A percentile compares a stretch with the other conserved stretches of the same genome.
Conservation (phyloP, 1,139 yeast species). For the Candida sp. region DNA sequence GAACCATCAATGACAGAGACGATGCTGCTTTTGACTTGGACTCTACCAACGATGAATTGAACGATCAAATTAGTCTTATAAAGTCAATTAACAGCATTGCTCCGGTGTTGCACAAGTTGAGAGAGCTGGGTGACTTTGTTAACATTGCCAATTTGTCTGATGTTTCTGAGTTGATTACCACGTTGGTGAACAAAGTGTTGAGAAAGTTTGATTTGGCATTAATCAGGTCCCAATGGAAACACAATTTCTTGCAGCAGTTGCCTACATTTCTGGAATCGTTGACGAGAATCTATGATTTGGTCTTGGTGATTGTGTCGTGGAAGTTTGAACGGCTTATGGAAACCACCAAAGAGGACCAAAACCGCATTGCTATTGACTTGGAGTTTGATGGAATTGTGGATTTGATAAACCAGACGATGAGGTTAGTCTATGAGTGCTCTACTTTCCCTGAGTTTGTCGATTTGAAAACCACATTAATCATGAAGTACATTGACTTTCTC, state of each 20-base stretch:
- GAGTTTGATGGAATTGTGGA: constrained; percentile 16
- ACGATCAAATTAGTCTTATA: constrained; percentile 21
- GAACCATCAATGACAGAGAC: constrained; percentile 7
- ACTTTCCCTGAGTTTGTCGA: constrained; percentile 8
- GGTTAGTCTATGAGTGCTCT: constrained; percentile 12
- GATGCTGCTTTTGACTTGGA: constrained; percentile 3
- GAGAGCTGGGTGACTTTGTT: constrained; percentile 28
- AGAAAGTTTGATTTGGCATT: constrained; percentile 22
- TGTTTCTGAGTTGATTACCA: constrained; percentile 11
- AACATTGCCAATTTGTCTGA: constrained; percentile 16
- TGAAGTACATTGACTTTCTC: constrained; percentile 34
- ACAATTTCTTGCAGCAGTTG: constrained; percentile 21
- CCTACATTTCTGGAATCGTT: constrained; percentile 20
- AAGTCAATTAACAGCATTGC: constrained; percentile 18
- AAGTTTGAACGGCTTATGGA: constrained; percentile 36
- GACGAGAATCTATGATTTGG: constrained; percentile 25
- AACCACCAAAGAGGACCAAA: constrained; percentile 17
- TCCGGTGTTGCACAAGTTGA: constrained; percentile 27
- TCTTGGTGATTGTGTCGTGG: constrained; percentile 35
- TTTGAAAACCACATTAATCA: constrained; percentile 27
- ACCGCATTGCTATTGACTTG: constrained; percentile 15
- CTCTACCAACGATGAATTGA: constrained; percentile 3
- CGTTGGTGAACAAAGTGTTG: constrained; percentile 20
- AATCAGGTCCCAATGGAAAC: constrained; percentile 24
- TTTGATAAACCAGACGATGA: constrained; percentile 13